These are phyloP conservation scores for Lolium perenne DNA, from an alignment of 176 grass and related monocot genomes.

Conservation along the genomic window DNA sequence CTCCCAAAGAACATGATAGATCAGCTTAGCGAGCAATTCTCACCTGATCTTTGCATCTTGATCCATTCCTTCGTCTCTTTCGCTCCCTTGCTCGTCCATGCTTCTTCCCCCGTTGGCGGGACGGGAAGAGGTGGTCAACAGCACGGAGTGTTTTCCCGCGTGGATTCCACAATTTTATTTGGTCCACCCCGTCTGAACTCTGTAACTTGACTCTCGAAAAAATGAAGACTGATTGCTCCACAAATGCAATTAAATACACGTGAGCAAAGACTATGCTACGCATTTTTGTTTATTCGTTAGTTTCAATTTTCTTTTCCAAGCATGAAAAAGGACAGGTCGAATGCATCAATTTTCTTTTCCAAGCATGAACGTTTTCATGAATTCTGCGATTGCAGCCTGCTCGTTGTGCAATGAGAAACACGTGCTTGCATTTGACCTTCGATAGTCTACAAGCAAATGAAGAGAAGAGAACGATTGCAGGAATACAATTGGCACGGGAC, in stretches of 20 bases:
- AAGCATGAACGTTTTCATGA: not conserved
- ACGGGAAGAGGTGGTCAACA: conserved; percentile 44
- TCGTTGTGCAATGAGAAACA: conserved; percentile 17
- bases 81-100: not conserved
- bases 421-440: not conserved
- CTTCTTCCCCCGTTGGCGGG: not conserved
- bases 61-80: not conserved
- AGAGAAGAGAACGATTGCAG: too few species aligned
- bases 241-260: conserved; percentile 6
- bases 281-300: not conserved
- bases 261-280: not conserved
- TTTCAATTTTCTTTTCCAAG: not conserved
- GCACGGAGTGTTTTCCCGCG: conserved; percentile 49
- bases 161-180: conserved; percentile 41
- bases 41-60: conserved; percentile 4
- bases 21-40: conserved; percentile 5
- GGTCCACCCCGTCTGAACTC: conserved; percentile 38
- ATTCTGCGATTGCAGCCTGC: too few species aligned
- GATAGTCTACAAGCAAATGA: too few species aligned
- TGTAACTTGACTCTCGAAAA: conserved; percentile 21
- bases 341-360: not conserved
- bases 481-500: not conserved
- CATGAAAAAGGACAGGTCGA: conserved; percentile 6
- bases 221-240: not conserved
- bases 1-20: not conserved